phyloP scores from a whole-genome alignment of 805 yeast genomes.

The Metschnikowia matae region DNA sequence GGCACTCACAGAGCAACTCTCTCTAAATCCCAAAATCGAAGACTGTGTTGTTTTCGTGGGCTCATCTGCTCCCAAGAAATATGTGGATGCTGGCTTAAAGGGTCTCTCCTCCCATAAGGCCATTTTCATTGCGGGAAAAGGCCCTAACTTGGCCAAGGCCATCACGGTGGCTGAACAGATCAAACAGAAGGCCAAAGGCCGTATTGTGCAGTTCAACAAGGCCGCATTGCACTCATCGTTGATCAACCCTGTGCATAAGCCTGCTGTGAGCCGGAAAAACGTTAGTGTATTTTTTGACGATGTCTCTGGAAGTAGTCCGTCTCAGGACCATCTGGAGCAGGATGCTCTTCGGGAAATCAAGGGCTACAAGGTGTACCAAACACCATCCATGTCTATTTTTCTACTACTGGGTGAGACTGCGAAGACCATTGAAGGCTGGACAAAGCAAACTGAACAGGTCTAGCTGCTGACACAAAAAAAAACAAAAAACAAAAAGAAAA shows the following conservation, averaged over 20 bases:
- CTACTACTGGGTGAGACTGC: constrained; percentile 8
- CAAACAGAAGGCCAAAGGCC: constrained; percentile 13
- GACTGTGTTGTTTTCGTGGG: constrained; percentile 16
- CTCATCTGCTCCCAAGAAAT: constrained; percentile 15
- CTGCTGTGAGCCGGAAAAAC: constrained; percentile 13
- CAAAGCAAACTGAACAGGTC: constrained; percentile 8
- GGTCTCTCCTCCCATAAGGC: constrained; percentile 9
- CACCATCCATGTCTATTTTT: constrained; percentile 20
- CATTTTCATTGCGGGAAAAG: constrained; percentile 19
- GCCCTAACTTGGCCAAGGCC: constrained; percentile 17
- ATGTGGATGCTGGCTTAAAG: constrained; percentile 11
- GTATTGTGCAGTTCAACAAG: constrained; percentile 18
- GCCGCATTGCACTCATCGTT: constrained; percentile 14
- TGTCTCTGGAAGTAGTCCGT: neutral
- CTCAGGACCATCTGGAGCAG: constrained; percentile 1
- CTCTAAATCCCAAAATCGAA: constrained; percentile 8
- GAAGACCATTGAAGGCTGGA: constrained; percentile 15
- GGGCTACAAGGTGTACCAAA: constrained; percentile 21
- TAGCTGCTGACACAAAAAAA: neutral
- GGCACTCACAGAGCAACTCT: neutral
- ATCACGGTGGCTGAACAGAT: constrained; percentile 21
- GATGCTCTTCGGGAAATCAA: constrained; percentile 14
- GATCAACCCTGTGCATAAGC: constrained; percentile 16
- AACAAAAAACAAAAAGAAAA: too few species aligned
- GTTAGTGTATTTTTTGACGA: constrained; percentile 12